Evolutionary conservation across 106 monocot species (phyloP), one percentile per base, ranked within the genome.

Genomic region (Gastrodia elata): DNA sequence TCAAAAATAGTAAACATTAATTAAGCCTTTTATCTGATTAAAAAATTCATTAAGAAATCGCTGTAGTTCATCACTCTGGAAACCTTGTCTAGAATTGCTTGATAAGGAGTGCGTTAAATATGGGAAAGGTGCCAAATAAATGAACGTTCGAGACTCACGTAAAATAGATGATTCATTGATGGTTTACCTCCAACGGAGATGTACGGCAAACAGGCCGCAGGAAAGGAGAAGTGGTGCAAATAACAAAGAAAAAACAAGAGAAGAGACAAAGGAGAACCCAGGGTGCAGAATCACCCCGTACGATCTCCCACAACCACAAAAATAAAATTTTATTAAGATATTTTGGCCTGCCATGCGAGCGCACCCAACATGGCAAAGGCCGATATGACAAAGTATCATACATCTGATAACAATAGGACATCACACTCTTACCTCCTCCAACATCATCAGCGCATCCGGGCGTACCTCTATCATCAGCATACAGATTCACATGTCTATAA

Each of bases 361-460:
- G 77, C 82, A 82, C 82, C 82, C 82, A 75, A 75, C 82, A 82
- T 75, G 82, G 82, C 82, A 82, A 82, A 78, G 82, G 82, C 44
- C 82, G 71, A 0, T 4, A 52, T 10, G 41, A 61, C 61, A 61
- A 32, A 11, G 2, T 32, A 9, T 28, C 13, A 61, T 2, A 32
- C 30, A 61, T 52, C 52, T 52, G 52, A 22, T 22, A 61, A 28
- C 61, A 32, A 61, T 14, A 61, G 61, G 8, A 28, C 32, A 61
- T 30, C 0, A 28, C 11, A 3, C 32, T n/a, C 1, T 24, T 57
- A 57, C 57, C 57, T 32, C 61, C 9, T 1, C 30, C n/a, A n/a
- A n/a, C 32, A 32, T 28, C 20, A 52, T 28, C 30, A 5, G 30
- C 14, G 61, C 61, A 13, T 32, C 30, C 16, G 26, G 11, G 11